These are phyloP conservation scores for Hypoxylon perforatum DNA, from an alignment of 495 filamentous ascomycete species.

Conservation along the genomic window DNA sequence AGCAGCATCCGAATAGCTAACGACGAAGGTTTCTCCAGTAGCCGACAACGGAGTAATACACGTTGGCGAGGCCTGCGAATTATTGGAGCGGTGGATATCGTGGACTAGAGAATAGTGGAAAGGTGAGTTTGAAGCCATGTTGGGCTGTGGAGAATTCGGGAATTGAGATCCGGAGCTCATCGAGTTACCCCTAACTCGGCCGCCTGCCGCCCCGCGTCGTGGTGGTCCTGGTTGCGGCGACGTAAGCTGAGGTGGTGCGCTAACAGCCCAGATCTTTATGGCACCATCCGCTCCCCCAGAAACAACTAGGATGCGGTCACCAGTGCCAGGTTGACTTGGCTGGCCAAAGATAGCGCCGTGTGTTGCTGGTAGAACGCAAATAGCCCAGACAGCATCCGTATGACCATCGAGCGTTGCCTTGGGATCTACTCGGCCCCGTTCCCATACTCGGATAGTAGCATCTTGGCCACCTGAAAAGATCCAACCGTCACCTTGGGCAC, in stretches of 20 bases:
- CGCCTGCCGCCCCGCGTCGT: slow-evolving; percentile 71
- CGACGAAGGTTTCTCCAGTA: slow-evolving; percentile 91
- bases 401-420: slow-evolving; percentile 96
- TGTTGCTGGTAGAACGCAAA: slow-evolving; percentile 92
- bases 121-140: slow-evolving; percentile 71
- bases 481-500: slow-evolving; percentile 90
- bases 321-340: slow-evolving; percentile 72
- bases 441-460: slow-evolving; percentile 92
- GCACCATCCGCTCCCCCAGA: slow-evolving; percentile 92
- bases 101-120: slow-evolving; percentile 78
- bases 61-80: slow-evolving; percentile 78
- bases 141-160: slow-evolving; percentile 89
- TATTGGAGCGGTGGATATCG: slow-evolving; percentile 76
- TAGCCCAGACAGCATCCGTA: slow-evolving; percentile 93
- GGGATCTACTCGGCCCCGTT: slow-evolving; percentile 90
- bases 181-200: slow-evolving; percentile 85
- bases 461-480: slow-evolving; percentile 98
- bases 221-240: slow-evolving; percentile 71
- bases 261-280: slow-evolving; percentile 94
- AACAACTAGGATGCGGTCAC: slow-evolving; percentile 88
- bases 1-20: slow-evolving; percentile 88
- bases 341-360: slow-evolving; percentile 80
- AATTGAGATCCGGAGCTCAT: slow-evolving; percentile 92
- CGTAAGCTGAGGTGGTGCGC: slow-evolving; percentile 84
- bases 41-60: slow-evolving; percentile 89